A percentile compares a stretch with the other conserved stretches of the same genome.
Conservation (phyloP, 1,284 basidiomycete genomes). For the Tylopilus sp. region DNA sequence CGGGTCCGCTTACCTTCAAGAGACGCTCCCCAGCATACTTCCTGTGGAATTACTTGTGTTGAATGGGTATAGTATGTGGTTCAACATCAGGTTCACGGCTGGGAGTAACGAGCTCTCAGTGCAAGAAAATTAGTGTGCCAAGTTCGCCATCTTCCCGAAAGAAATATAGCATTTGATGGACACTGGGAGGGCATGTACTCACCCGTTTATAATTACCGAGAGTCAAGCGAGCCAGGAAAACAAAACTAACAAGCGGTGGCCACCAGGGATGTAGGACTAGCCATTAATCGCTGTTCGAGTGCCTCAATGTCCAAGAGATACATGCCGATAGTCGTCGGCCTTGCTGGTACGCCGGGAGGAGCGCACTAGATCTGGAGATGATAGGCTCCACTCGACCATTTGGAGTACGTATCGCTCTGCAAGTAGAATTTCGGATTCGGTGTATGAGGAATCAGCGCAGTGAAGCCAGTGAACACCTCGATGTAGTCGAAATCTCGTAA, state of each 20-base stretch:
- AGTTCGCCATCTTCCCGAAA: constrained; percentile 65
- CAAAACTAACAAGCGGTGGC: constrained; percentile 86
- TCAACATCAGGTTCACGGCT: constrained; percentile 90
- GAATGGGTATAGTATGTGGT: constrained; percentile 80
- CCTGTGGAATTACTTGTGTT: constrained; percentile 75
- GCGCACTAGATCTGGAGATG: constrained; percentile 92
- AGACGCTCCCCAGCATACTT: constrained; percentile 86
- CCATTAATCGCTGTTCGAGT: constrained; percentile 83
- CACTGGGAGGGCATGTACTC: constrained; percentile 30
- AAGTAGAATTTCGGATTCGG: constrained; percentile 83
- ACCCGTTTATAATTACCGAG: constrained; percentile 88
- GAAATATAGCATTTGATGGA: background rate
- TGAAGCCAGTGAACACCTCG: constrained; percentile 57
- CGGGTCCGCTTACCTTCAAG: constrained; percentile 57
- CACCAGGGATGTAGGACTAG: constrained; percentile 78
- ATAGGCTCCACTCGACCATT: constrained; percentile 88
- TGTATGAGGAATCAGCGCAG: constrained; percentile 87
- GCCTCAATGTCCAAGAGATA: constrained; percentile 90
- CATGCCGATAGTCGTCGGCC: constrained; percentile 93
- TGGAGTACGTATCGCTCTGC: constrained; percentile 93
- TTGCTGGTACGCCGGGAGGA: constrained; percentile 92
- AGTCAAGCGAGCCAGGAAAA: constrained; percentile 89
- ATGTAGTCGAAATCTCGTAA: constrained; percentile 84
- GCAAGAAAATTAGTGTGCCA: constrained; percentile 92
- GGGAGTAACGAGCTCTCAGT: constrained; percentile 81